A percentile compares a stretch with the other conserved stretches of the same genome.
Evolutionary conservation across 2,329 filamentous ascomycete species (phyloP).

Genomic region (Aureobasidium uvarum): DNA sequence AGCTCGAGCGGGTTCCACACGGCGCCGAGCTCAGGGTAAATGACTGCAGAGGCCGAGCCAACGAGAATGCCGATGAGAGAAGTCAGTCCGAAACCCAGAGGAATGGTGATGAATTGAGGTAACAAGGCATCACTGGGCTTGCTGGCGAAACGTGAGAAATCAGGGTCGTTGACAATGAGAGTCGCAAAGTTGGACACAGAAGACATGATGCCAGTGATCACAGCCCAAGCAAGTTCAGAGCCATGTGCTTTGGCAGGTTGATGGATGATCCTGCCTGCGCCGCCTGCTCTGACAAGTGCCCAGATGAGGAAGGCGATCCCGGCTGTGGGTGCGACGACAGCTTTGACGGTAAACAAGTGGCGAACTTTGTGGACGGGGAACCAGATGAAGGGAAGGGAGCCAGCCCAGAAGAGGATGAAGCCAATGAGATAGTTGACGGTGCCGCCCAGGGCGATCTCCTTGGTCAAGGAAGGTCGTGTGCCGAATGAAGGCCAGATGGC

Average conservation of each 20-base stretch:
- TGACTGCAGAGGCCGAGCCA: conserved; percentile 46
- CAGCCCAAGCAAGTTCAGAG: conserved; percentile 71
- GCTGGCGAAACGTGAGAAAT: conserved; percentile 79
- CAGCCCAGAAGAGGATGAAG: conserved; percentile 85
- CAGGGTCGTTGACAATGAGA: conserved; percentile 74
- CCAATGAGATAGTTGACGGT: conserved; percentile 59
- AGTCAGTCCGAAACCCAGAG: conserved; percentile 28
- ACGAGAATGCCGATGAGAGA: conserved; percentile 28
- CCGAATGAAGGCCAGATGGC: conserved; percentile 66
- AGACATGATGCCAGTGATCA: conserved; percentile 83
- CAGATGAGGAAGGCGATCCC: conserved; percentile 85
- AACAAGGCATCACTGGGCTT: conserved; percentile 75
- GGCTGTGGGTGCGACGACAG: conserved; percentile 77
- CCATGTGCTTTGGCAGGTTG: conserved; percentile 64
- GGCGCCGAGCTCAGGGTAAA: conserved; percentile 60
- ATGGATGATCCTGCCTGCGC: conserved; percentile 76
- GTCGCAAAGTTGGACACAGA: conserved; percentile 90
- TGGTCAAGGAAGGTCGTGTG: conserved; percentile 15
- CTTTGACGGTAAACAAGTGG: conserved; percentile 88
- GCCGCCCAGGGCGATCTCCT: conserved; percentile 27
- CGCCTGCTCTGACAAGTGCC: conserved; percentile 77
- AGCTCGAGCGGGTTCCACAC: conserved; percentile 47
- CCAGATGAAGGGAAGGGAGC: conserved; percentile 79
- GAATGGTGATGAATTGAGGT: conserved; percentile 62
- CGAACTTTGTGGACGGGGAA: conserved; percentile 86